A percentile compares a stretch with the other conserved stretches of the same genome.
phyloP scores from a whole-genome alignment of 495 filamentous ascomycete genomes.

The Penicillium samsonianum region DNA sequence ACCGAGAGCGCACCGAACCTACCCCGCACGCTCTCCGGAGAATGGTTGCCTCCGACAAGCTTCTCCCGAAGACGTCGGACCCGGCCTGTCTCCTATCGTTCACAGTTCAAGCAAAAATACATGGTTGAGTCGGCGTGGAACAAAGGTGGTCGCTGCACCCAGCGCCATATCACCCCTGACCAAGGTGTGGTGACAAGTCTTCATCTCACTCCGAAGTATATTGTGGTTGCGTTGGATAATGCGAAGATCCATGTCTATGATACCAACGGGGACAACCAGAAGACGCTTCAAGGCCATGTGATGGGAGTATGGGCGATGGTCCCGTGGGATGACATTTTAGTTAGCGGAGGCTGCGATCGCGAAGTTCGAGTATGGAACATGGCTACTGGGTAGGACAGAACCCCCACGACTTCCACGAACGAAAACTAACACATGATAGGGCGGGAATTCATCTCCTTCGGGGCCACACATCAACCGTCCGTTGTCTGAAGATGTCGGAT shows the following conservation, averaged over 20 bases:
- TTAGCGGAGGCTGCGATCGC: conserved; percentile 94
- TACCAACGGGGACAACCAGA: conserved; percentile 81
- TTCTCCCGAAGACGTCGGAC: conserved; percentile 40
- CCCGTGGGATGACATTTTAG: conserved; percentile 92
- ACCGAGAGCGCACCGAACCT: conserved; percentile 31
- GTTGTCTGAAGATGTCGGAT: conserved; percentile 97
- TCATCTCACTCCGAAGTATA: conserved; percentile 92
- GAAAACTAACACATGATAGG: conserved; percentile 37
- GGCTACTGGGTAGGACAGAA: conserved; percentile 76
- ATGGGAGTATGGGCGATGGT: conserved; percentile 99
- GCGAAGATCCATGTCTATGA: conserved; percentile 98
- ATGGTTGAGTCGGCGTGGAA: conserved; percentile 97
- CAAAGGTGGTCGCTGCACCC: conserved; percentile 75
- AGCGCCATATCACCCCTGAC: conserved; percentile 87
- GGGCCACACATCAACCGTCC: conserved; percentile 93
- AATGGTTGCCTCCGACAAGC: conserved; percentile 37
- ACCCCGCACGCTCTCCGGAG: conserved; percentile 39
- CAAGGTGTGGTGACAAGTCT: conserved; percentile 95
- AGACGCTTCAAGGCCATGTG: conserved; percentile 89
- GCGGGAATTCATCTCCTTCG: conserved; percentile 79
- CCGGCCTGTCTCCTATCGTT: conserved; percentile 74
- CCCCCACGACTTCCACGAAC: neutral
- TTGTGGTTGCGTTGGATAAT: conserved; percentile 96
- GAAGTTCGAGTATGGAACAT: conserved; percentile 98
- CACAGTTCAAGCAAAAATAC: conserved; percentile 96